Conservation (phyloP, 768 basidiomycete genomes). For the Rhizopogon sp. region DNA sequence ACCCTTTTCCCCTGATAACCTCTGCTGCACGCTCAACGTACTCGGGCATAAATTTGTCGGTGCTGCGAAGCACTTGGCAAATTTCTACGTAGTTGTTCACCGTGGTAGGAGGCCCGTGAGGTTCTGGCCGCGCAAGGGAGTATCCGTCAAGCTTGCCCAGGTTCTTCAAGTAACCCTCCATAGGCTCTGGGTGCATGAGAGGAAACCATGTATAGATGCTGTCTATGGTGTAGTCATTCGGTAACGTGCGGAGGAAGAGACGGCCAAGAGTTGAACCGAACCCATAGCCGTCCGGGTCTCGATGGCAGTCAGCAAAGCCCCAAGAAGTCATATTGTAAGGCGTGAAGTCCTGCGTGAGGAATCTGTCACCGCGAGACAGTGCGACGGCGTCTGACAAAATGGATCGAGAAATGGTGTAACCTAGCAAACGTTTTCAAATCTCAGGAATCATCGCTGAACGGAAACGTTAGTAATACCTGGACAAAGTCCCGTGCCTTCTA, state of each 20-base stretch:
- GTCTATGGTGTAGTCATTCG: slow-evolving; percentile 60
- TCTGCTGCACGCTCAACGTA: slow-evolving; percentile 47
- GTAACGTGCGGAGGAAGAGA: slow-evolving; percentile 69
- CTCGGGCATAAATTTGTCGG: slow-evolving; percentile 38
- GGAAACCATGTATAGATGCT: slow-evolving; percentile 85
- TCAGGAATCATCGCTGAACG: not conserved
- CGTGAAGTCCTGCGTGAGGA: slow-evolving; percentile 78
- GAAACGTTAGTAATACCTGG: slow-evolving; percentile 44
- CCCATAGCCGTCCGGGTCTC: slow-evolving; percentile 64
- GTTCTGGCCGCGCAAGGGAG: slow-evolving; percentile 45
- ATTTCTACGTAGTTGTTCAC: slow-evolving; percentile 48
- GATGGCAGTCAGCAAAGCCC: slow-evolving; percentile 82
- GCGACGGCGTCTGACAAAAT: slow-evolving; percentile 86
- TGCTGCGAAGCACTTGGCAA: slow-evolving; percentile 44
- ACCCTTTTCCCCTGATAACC: slow-evolving; percentile 62
- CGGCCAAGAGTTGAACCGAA: slow-evolving; percentile 69
- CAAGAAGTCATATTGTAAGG: slow-evolving; percentile 77
- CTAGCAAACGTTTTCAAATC: slow-evolving; percentile 24
- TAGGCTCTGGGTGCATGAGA: slow-evolving; percentile 72
- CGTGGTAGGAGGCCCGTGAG: slow-evolving; percentile 18
- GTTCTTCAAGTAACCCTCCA: slow-evolving; percentile 55
- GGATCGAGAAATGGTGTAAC: slow-evolving; percentile 79
- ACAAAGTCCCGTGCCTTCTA: slow-evolving; percentile 82
- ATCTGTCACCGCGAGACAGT: slow-evolving; percentile 79
- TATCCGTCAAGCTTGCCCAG: slow-evolving; percentile 53